These are phyloP conservation scores for Eucalyptus caleyi DNA, from an alignment of 345 rosid species.

Conservation along the genomic window DNA sequence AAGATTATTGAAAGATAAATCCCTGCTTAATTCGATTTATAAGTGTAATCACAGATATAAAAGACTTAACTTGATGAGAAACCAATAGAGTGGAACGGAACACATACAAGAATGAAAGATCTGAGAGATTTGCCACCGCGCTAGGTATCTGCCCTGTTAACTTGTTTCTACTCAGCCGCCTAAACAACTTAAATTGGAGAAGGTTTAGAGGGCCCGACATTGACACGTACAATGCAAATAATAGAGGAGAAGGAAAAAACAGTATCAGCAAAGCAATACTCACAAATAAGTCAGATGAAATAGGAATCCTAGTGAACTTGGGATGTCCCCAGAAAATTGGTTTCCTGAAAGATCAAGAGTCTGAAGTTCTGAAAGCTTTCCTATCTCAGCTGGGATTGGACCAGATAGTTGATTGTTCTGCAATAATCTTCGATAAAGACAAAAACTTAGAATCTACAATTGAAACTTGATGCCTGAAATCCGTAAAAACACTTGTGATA, in stretches of 20 bases:
- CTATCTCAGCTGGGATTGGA: slow-evolving; percentile 58
- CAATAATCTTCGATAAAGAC: slow-evolving; percentile 27
- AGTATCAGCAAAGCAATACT: slow-evolving; percentile 13
- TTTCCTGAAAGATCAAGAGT: slow-evolving; percentile 91
- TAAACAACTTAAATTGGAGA: slow-evolving; percentile 19
- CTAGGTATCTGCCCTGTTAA: slow-evolving; percentile 73
- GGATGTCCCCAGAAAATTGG: slow-evolving; percentile 61
- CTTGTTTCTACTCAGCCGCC: slow-evolving; percentile 71
- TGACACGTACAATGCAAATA: background rate
- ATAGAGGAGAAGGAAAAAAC: background rate
- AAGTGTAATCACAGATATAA: background rate
- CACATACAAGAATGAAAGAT: slow-evolving; percentile 82
- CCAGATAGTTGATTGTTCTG: slow-evolving; percentile 65
- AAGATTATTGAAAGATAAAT: slow-evolving; percentile 83
- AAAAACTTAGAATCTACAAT: background rate
- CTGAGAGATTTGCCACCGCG: slow-evolving; percentile 68
- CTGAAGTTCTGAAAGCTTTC: slow-evolving; percentile 57
- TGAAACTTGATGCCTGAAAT: background rate
- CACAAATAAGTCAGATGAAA: slow-evolving; percentile 78
- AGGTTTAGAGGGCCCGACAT: background rate
- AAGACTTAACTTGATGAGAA: background rate
- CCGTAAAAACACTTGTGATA: background rate
- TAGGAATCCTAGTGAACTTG: slow-evolving; percentile 68
- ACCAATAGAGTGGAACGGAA: background rate
- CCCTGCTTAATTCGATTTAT: slow-evolving; percentile 26